Percentiles rank a stretch among this genome's conserved stretches.
Evolutionary conservation across 805 yeast species (phyloP).

Genomic region (Zygosaccharomyces bailii): DNA sequence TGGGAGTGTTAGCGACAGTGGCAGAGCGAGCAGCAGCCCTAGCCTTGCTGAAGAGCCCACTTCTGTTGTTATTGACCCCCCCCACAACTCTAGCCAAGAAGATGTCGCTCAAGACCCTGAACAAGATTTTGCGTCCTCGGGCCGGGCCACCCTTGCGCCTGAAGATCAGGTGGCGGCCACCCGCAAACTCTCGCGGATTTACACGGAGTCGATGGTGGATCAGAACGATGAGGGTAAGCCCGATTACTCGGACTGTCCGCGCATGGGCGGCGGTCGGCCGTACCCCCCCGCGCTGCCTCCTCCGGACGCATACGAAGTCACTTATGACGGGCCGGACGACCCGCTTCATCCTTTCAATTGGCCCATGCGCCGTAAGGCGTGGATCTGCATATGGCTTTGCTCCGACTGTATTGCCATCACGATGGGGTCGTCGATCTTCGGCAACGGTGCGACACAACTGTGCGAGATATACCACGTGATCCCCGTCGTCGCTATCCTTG

Average conservation of each 20-base stretch:
- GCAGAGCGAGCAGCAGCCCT: too few species aligned
- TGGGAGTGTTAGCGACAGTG: too few species aligned
- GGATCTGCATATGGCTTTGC: conserved; percentile 45
- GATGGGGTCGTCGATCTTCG: conserved; percentile 81
- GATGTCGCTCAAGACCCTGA: neutral
- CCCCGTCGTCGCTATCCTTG: conserved; percentile 64
- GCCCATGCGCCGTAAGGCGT: conserved; percentile 48
- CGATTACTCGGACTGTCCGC: conserved; percentile 41
- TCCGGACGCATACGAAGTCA: conserved; percentile 56
- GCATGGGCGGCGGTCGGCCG: conserved; percentile 65
- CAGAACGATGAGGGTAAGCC: conserved; percentile 30
- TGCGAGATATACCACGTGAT: conserved; percentile 56
- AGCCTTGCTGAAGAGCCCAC: too few species aligned
- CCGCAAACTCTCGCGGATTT: conserved; percentile 40
- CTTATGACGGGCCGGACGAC: conserved; percentile 75
- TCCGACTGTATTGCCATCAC: conserved; percentile 50
- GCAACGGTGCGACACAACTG: conserved; percentile 54
- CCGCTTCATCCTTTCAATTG: conserved; percentile 81
- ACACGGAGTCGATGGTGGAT: conserved; percentile 39
- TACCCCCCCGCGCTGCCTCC: conserved; percentile 62
- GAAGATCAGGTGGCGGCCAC: conserved; percentile 29
- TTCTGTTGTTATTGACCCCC: too few species aligned
- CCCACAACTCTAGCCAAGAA: neutral
- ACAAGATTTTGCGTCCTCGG: neutral
- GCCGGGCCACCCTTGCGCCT: neutral